Evolutionary conservation across 2,329 filamentous ascomycete species (phyloP).

Genomic region (Aureobasidium sp.): DNA sequence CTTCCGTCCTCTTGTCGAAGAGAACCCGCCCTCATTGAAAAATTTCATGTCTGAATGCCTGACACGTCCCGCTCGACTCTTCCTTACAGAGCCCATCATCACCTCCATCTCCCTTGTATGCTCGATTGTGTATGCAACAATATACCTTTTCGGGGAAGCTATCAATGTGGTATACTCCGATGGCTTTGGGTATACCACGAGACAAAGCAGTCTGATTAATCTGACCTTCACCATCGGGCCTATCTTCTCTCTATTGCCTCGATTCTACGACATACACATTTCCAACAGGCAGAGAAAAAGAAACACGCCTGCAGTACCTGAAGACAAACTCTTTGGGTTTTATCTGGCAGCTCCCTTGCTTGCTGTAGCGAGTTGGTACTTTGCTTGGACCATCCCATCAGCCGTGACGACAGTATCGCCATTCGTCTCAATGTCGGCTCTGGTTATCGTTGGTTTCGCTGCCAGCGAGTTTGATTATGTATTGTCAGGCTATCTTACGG

Average conservation of each 20-base stretch:
- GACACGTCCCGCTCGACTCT: neutral
- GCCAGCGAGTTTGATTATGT: conserved; percentile 38
- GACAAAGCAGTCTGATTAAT: neutral
- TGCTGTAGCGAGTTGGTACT: neutral
- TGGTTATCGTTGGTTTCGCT: conserved; percentile 35
- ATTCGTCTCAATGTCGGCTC: neutral
- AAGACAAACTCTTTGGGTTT: neutral
- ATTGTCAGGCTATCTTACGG: conserved; percentile 36
- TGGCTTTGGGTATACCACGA: neutral
- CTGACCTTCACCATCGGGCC: neutral
- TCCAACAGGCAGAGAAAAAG: neutral
- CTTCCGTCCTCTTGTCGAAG: neutral
- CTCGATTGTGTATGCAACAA: neutral
- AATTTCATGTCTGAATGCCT: neutral
- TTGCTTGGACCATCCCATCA: neutral
- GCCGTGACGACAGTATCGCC: neutral
- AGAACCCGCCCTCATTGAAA: neutral
- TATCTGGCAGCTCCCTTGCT: neutral
- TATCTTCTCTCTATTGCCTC: neutral
- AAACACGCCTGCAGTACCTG: neutral
- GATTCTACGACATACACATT: neutral
- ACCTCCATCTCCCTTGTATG: neutral
- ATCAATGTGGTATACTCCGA: neutral
- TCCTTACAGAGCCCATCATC: neutral
- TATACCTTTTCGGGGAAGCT: neutral